A percentile compares a stretch with the other conserved stretches of the same genome.
These are phyloP conservation scores for Cryptosporidium canis DNA, from an alignment of 169 alveolate species.

Conservation along the genomic window DNA sequence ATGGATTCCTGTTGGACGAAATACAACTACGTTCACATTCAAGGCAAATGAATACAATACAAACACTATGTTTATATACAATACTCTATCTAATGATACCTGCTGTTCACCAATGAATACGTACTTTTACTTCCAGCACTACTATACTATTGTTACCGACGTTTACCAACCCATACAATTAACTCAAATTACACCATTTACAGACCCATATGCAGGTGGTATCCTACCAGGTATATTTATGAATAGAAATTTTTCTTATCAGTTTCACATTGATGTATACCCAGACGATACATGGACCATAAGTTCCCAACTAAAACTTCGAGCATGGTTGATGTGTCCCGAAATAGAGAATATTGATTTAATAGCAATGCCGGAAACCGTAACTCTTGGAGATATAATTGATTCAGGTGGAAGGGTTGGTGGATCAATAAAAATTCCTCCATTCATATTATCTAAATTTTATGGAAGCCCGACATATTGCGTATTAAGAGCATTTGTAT, in stretches of 20 bases:
- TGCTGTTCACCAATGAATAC: conserved; percentile 71
- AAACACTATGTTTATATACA: conserved; percentile 43
- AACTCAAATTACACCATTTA: conserved; percentile 58
- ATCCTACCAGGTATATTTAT: conserved; percentile 70
- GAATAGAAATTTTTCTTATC: conserved; percentile 64
- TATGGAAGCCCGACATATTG: conserved; percentile 57
- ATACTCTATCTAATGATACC: conserved; percentile 58
- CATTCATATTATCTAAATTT: conserved; percentile 7
- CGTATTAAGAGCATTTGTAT: conserved; percentile 51
- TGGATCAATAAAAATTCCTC: conserved; percentile 53
- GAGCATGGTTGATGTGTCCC: conserved; percentile 65
- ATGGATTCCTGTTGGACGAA: conserved; percentile 62
- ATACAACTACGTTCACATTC: conserved; percentile 26
- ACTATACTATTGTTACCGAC: conserved; percentile 58
- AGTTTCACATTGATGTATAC: conserved; percentile 48
- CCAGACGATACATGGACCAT: conserved; percentile 53
- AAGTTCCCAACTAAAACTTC: background rate
- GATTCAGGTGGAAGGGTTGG: conserved; percentile 59
- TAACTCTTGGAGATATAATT: background rate
- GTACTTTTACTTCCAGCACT: conserved; percentile 23
- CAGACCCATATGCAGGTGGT: conserved; percentile 64
- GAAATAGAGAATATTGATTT: conserved; percentile 34
- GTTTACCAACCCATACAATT: conserved; percentile 54
- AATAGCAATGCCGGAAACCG: conserved; percentile 23
- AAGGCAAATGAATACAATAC: conserved; percentile 27